Evolutionary conservation across 2,329 filamentous ascomycete species (phyloP).

Genomic region (Penicillium rolfsii): DNA sequence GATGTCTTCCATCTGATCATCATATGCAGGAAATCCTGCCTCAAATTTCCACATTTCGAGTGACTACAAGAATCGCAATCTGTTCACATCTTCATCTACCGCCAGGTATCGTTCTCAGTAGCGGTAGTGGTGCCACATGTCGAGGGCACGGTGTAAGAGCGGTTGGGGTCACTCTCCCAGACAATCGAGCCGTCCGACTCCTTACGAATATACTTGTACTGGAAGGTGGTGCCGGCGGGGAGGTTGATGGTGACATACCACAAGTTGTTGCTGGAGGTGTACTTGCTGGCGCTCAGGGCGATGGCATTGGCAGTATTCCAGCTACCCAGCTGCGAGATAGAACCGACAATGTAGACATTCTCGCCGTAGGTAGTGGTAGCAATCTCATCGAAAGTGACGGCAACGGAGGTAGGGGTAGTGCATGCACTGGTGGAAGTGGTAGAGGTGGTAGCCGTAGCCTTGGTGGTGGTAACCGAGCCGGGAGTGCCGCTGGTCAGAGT

Average conservation of each 20-base stretch:
- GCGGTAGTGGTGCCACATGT: constrained; percentile 38
- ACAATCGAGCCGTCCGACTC: constrained; percentile 56
- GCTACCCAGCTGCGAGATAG: constrained; percentile 60
- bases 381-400: constrained; percentile 56
- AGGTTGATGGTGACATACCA: constrained; percentile 65
- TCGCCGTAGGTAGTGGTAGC: constrained; percentile 64
- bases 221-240: constrained; percentile 57
- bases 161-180: constrained; percentile 66
- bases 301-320: constrained; percentile 63
- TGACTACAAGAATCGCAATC: neutral
- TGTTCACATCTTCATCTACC: constrained; percentile 12
- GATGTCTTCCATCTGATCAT: neutral
- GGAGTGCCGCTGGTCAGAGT: constrained; percentile 29
- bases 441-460: constrained; percentile 1
- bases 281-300: constrained; percentile 61
- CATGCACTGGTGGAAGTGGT: constrained; percentile 35
- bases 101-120: constrained; percentile 46
- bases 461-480: constrained; percentile 18
- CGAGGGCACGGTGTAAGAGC: constrained; percentile 46
- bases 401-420: constrained; percentile 50
- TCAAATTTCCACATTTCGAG: neutral
- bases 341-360: constrained; percentile 68
- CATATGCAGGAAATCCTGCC: neutral
- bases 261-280: constrained; percentile 62
- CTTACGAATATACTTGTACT: constrained; percentile 72